Evolutionary conservation across 345 rosid species (phyloP), one percentile per base, ranked within the genome.

Genomic region (Hevea brasiliensis): DNA sequence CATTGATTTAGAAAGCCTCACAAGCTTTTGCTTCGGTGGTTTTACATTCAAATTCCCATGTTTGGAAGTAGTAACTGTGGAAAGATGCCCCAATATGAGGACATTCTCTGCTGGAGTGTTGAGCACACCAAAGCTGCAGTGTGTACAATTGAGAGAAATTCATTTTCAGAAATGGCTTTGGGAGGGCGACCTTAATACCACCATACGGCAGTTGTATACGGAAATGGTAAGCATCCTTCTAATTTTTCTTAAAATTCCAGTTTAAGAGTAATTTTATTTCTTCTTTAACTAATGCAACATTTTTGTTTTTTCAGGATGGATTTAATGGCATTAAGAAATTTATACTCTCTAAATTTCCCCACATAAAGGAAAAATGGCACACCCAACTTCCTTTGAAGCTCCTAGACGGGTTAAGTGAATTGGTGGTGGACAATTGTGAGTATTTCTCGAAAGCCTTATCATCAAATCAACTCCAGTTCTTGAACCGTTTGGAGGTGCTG

Each of bases 361-460:
- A 47, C 12, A 20, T 71, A 14, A 45, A 29, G 45, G 66, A 59
- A 17, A 21, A 24, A 47, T 71, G 74, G 74, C 56, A 59, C 10
- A 18, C 13, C 27, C 67, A 45, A 71, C 13, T 60, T n/a, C 66
- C 74, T 3, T 21, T 20, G 6, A n/a, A 60, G 27, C 47, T 32
- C 40, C 47, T 58, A 26, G 2, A 15, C n/a, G 10, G 20, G 18
- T 60, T 71, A 32, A 0, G 6, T 6, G 20, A 15, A 3, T 66
- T 71, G 7, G 65, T n/a, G 4, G 67, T 60, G 67, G 74, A 71
- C 21, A 13, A 32, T 8, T 72, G 60, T 5, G 58, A 27, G 14
- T 61, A 50, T 32, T n/a, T 21, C 37, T n/a, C 32, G 3, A 29
- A n/a, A 29, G 74, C 74, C 18, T 21, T 72, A 32, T 45, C 74